Base-by-base conservation (phyloP, 176 grass and related monocot genomes). In the Typha latifolia region DNA sequence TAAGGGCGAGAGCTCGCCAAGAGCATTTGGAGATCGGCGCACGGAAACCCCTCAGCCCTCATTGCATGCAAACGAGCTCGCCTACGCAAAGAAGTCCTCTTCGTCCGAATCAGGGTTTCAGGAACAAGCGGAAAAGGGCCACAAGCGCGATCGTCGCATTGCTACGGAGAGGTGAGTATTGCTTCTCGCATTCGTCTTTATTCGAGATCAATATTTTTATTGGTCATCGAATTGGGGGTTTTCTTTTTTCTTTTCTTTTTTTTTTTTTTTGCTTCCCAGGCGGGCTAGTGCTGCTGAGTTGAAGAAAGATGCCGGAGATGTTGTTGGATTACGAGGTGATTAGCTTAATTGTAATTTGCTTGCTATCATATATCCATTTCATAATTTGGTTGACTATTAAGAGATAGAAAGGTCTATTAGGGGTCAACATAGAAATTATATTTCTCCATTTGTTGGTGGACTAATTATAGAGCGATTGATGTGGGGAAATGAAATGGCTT, bases 1-100 rank as follows among this genome's bases (percentile, higher is more conserved):
- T n/a, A n/a, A n/a, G n/a, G n/a, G n/a, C n/a, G n/a, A n/a, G n/a
- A n/a, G 75, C 76, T 85, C 43, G 59, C 68, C 20, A 88, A 88
- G 66, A 82, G 85, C 20, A 82, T 92, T 53, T 92, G 85, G 85
- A 97, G 69, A 82, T 96, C 24, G 93, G 93, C n/a, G 88, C 93
- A 0, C 91, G 88, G 93, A 96, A 96, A 66, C n/a, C 88, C 88
- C 50, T 80, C 89, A 10, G 85, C 80, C 43, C 48, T 96, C 78
- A 89, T 77, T 72, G 88, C 63, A 49, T 88, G 85, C 48, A 75
- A 86, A 55, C 93, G 88, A 16, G 88, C 85, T 13, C 85, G 88
- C 24, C 74, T 96, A 27, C 85, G 85, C 43, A 96, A 91, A 81
- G 93, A 96, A 64, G 88, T 96, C 9, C 88, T 96, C 72, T 62